Evolutionary conservation across 805 yeast genomes (phyloP).

Genomic region (Cyberlindnera veronae): DNA sequence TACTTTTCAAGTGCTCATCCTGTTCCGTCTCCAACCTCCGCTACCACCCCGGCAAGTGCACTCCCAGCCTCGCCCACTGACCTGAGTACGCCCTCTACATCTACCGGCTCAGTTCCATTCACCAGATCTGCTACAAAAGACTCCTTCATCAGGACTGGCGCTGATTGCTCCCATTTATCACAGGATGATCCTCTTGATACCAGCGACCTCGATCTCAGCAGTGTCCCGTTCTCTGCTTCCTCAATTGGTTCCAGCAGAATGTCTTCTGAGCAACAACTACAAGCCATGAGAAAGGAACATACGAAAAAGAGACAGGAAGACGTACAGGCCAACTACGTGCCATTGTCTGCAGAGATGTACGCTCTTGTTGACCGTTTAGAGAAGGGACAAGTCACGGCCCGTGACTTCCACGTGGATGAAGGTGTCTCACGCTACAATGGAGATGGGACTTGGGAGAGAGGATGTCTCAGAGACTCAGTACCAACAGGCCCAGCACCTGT

Average conservation of each 20-base stretch:
- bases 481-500: slow-evolving; percentile 16
- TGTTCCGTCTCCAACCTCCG: too few species aligned
- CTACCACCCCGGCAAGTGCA: too few species aligned
- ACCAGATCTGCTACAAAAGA: too few species aligned
- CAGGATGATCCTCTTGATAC: slow-evolving; percentile 4
- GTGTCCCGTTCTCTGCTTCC: slow-evolving; percentile 24
- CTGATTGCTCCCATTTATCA: slow-evolving; percentile 3
- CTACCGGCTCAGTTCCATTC: too few species aligned
- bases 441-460: slow-evolving; percentile 25
- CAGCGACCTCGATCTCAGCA: slow-evolving; percentile 8
- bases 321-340: slow-evolving; percentile 4
- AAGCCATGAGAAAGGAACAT: slow-evolving; percentile 7
- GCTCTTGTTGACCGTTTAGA: slow-evolving; percentile 22
- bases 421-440: slow-evolving; percentile 27
- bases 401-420: slow-evolving; percentile 21
- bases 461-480: slow-evolving; percentile 19
- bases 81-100: too few species aligned
- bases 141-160: slow-evolving; percentile 7
- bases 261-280: neutral
- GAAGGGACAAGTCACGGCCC: slow-evolving; percentile 12
- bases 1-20: neutral
- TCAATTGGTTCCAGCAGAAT: slow-evolving; percentile 14
- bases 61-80: too few species aligned
- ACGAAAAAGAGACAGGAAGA: slow-evolving; percentile 4
- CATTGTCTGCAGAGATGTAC: slow-evolving; percentile 19